Evolutionary conservation across 768 basidiomycete species (phyloP).

Genomic region (Lactarius quietus): DNA sequence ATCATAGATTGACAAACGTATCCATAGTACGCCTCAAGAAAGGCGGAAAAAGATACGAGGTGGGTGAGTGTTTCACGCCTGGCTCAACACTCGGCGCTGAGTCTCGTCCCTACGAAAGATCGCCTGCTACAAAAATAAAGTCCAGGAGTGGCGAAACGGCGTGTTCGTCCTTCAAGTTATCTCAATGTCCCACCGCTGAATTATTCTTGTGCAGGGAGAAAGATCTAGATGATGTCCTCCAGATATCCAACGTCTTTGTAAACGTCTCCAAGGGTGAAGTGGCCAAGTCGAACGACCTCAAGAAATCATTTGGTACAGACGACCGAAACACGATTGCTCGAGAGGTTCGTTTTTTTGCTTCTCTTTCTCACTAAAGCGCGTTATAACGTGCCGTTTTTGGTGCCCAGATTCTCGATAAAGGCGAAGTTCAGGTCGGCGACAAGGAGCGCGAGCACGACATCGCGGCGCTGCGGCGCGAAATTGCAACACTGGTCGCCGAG

Average conservation of each 20-base stretch:
- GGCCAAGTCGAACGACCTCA: conserved; percentile 83
- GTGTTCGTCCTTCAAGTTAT: conserved; percentile 50
- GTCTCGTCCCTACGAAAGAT: conserved; percentile 46
- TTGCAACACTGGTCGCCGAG: conserved; percentile 90
- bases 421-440: conserved; percentile 95
- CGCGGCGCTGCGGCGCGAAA: conserved; percentile 76
- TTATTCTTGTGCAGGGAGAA: conserved; percentile 59
- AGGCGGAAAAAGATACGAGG: conserved; percentile 97
- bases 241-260: conserved; percentile 92
- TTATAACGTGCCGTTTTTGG: not conserved
- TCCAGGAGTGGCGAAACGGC: conserved; percentile 92
- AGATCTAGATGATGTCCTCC: conserved; percentile 90
- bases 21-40: conserved; percentile 95
- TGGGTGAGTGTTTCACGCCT: conserved; percentile 34
- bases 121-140: conserved; percentile 99
- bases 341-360: conserved; percentile 58
- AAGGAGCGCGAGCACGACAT: conserved; percentile 93
- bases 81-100: not conserved
- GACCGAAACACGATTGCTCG: conserved; percentile 70
- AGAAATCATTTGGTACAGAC: conserved; percentile 85
- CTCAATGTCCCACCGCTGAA: not conserved
- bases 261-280: conserved; percentile 97
- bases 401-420: conserved; percentile 84
- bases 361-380: not conserved
- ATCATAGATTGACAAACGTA: conserved; percentile 86